phyloP scores from a whole-genome alignment of 805 yeast species.

The Hagleromyces aurorensis region DNA sequence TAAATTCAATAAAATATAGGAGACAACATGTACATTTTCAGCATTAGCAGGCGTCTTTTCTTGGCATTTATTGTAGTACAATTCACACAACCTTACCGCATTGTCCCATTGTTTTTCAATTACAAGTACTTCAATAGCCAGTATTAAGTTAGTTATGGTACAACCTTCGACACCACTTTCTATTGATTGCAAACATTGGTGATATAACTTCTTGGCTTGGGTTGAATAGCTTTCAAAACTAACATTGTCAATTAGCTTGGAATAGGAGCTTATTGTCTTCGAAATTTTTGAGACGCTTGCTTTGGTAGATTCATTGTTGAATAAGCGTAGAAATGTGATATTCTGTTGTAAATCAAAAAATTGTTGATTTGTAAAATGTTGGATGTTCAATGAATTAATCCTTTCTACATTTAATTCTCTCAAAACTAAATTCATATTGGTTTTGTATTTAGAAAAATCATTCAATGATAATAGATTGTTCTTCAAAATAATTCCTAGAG shows the following conservation, averaged over 20 bases:
- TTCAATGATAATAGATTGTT: constrained; percentile 27
- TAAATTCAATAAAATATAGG: constrained; percentile 21
- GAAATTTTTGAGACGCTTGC: constrained; percentile 16
- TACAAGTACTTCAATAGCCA: constrained; percentile 24
- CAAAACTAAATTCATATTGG: constrained; percentile 25
- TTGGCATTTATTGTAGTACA: constrained; percentile 13
- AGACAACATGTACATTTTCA: constrained; percentile 8
- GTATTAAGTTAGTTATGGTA: constrained; percentile 18
- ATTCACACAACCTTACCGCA: constrained; percentile 24
- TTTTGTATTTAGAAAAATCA: constrained; percentile 26
- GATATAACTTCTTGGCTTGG: constrained; percentile 26
- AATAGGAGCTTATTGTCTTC: constrained; percentile 19
- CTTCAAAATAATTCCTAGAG: constrained; percentile 25
- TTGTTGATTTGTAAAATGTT: constrained; percentile 23
- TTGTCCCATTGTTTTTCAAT: constrained; percentile 24
- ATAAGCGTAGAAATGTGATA: constrained; percentile 19
- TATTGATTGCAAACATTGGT: constrained; percentile 16
- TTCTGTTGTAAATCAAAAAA: constrained; percentile 20
- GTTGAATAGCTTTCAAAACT: constrained; percentile 23
- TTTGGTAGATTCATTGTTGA: constrained; percentile 19
- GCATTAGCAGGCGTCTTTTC: constrained; percentile 1
- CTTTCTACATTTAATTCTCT: constrained; percentile 31
- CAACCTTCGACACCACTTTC: constrained; percentile 16
- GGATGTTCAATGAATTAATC: constrained; percentile 13
- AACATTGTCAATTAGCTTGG: constrained; percentile 17